Base-by-base conservation (phyloP, 495 filamentous ascomycete species). In the Hypoxylon subgilvum region DNA sequence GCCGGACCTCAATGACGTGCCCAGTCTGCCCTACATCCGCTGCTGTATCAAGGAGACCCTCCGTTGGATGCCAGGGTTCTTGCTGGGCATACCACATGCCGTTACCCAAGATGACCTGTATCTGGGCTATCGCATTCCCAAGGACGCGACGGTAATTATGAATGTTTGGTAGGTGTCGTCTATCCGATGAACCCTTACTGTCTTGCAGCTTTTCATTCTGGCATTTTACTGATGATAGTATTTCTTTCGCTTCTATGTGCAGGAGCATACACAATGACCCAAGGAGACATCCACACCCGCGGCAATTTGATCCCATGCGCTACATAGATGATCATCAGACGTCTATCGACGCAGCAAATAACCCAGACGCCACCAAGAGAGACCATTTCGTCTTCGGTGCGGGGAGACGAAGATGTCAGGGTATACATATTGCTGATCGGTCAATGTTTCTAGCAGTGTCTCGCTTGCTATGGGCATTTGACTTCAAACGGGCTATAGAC, bases 51-150 rank as follows among this genome's bases (percentile, higher is more conserved):
- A 83, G 65, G 84, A 87, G 59, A 74, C 73, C 7, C 73, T 86
- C 14, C 75, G 84, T 53, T 86, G 83, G 83, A 72, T 79, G 42
- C 83, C 83, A 46, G 77, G 79, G 17, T 76, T 82, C 22, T 65
- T 81, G n/a, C n/a, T n/a, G 55, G 83, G 83, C 38, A 65, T 87
- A 10, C 79, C 84, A 0, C 86, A 89, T 64, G 67, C 70, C 31
- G n/a, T 13, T 2, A 13, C n/a, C 2, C 8, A 12, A 10, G 31
- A 34, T 3, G 31, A 34, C n/a, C 9, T 12, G 6, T 34, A 34
- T 12, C 6, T 3, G 4, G 31, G 31, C n/a, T 34, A 34, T 12
- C 31, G 31, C 4, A 27, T 34, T 12, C 31, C 31, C 8, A 13
- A 34, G n/a, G 31, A 13, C 7, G 31, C 31, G n/a, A 3, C 8